phyloP scores from a whole-genome alignment of 2,329 filamentous ascomycete genomes.

The Lecanicillium sp. region DNA sequence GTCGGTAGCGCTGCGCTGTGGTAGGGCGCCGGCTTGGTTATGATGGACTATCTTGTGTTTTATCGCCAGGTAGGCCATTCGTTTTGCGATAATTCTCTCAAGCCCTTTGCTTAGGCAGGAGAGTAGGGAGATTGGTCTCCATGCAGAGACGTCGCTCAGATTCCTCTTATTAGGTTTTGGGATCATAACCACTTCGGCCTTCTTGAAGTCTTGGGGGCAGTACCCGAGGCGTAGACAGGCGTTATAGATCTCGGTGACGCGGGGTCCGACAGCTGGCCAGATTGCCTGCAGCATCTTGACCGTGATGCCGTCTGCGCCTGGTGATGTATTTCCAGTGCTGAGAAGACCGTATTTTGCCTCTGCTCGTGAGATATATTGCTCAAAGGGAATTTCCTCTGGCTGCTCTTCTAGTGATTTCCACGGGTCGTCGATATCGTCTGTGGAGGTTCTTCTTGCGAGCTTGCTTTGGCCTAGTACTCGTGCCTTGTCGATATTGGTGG shows the following conservation, averaged over 20 bases:
- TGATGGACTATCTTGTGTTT: conserved; percentile 13
- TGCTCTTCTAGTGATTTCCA: no score
- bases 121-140: conserved; percentile 17
- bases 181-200: conserved; percentile 16
- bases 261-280: conserved; percentile 1
- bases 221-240: conserved; percentile 10
- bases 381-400: no score
- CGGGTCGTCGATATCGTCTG: no score
- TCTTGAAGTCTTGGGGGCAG: conserved; percentile 12
- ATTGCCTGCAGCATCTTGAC: no score
- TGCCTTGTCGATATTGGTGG: no score
- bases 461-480: no score
- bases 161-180: no score
- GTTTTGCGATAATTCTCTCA: conserved; percentile 15
- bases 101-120: conserved; percentile 19
- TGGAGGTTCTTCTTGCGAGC: no score
- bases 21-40: conserved; percentile 15
- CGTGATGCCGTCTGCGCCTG: no score
- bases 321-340: no score
- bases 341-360: no score
- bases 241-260: conserved; percentile 4
- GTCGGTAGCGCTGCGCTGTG: conserved; percentile 12
- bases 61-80: conserved; percentile 13
- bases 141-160: conserved; percentile 12
- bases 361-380: no score